phyloP scores from a whole-genome alignment of 768 basidiomycete species.

The Lyophyllum decastes region DNA sequence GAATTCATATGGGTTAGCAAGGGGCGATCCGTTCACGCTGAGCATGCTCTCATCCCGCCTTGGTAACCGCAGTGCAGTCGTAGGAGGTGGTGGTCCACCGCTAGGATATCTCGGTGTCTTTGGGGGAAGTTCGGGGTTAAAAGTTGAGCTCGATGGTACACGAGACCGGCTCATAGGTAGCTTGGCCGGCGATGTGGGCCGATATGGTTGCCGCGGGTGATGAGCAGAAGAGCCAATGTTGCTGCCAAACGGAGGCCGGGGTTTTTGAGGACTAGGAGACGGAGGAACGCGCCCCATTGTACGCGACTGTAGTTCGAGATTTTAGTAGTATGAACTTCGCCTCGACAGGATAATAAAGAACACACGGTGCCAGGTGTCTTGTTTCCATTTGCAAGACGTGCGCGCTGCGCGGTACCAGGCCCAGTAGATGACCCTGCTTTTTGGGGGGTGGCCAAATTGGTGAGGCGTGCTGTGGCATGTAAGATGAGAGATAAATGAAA shows the following conservation, averaged over 20 bases:
- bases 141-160: constrained; percentile 65
- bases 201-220: constrained; percentile 35
- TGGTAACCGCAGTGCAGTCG: constrained; percentile 57
- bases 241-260: constrained; percentile 41
- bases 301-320: constrained; percentile 27
- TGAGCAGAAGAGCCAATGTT: constrained; percentile 32
- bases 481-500: not conserved
- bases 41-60: constrained; percentile 78
- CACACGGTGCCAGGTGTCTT: constrained; percentile 47
- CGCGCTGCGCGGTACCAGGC: constrained; percentile 53
- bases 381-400: constrained; percentile 37
- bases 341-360: not conserved
- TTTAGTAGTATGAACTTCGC: not conserved
- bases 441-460: constrained; percentile 50
- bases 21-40: constrained; percentile 80
- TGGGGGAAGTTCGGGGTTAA: constrained; percentile 68
- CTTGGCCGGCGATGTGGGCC: constrained; percentile 57
- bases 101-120: constrained; percentile 58
- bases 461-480: constrained; percentile 40
- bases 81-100: constrained; percentile 26
- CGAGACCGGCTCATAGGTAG: constrained; percentile 31
- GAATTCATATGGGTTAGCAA: constrained; percentile 76
- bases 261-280: constrained; percentile 49
- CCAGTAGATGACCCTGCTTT: constrained; percentile 51
- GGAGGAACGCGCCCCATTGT: constrained; percentile 34